Percentiles rank a stretch among this genome's conserved stretches.
Conservation (phyloP, 2,329 filamentous ascomycete genomes). For the Penicillium sumatraense region DNA sequence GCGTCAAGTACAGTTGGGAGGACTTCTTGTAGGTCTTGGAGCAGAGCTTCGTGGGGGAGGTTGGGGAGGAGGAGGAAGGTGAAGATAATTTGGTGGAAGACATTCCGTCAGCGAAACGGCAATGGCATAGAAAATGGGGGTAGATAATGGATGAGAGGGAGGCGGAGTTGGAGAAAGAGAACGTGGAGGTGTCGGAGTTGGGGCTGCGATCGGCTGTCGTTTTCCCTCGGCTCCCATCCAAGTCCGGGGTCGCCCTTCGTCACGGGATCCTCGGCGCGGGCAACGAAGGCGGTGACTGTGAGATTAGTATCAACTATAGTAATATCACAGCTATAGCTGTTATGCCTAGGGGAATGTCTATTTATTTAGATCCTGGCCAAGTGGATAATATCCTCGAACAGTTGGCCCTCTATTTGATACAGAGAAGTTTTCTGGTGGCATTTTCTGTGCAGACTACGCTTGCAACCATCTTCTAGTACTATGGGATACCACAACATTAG, state of each 20-base stretch:
- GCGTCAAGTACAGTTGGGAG: slow-evolving; percentile 91
- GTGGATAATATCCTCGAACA: too few relatives aligned
- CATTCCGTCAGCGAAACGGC: slow-evolving; percentile 38
- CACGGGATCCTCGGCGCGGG: slow-evolving; percentile 31
- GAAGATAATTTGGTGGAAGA: slow-evolving; percentile 64
- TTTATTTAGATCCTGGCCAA: too few relatives aligned
- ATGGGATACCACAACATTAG: too few relatives aligned
- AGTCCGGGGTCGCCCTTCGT: slow-evolving; percentile 35
- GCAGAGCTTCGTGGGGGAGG: slow-evolving; percentile 66
- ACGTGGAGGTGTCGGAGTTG: slow-evolving; percentile 5
- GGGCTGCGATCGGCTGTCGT: slow-evolving; percentile 30
- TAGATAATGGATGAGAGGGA: slow-evolving; percentile 1
- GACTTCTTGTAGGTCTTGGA: slow-evolving; percentile 94
- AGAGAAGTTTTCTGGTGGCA: too few relatives aligned
- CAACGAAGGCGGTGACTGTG: background rate
- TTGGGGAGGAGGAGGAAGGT: slow-evolving; percentile 71
- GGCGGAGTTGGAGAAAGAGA: slow-evolving; percentile 1
- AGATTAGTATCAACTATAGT: background rate
- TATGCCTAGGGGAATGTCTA: too few relatives aligned
- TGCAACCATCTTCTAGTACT: too few relatives aligned
- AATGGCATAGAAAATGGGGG: slow-evolving; percentile 1
- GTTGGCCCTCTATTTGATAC: too few relatives aligned
- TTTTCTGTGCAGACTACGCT: too few relatives aligned
- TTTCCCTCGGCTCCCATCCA: slow-evolving; percentile 42
- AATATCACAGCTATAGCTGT: background rate